Percentiles rank a stretch among this genome's conserved stretches.
Evolutionary conservation across 2,329 filamentous ascomycete genomes (phyloP).

Genomic region (Trichophaea hybrida): DNA sequence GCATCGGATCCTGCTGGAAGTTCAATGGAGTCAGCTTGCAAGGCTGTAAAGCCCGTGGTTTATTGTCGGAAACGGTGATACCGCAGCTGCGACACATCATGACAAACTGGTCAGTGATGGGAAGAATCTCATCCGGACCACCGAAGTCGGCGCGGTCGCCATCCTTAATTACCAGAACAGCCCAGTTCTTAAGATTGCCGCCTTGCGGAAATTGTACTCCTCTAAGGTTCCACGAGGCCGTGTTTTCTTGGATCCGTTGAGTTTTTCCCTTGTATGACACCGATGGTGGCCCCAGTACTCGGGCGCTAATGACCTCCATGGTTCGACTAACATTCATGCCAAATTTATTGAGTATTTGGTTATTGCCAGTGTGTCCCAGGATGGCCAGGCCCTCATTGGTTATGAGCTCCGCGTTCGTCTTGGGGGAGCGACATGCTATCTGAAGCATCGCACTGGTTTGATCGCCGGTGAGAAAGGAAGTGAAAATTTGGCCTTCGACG

Average conservation of each 20-base stretch:
- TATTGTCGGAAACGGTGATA: not conserved
- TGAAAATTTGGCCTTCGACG: constrained; percentile 48
- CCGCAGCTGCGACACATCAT: constrained; percentile 6
- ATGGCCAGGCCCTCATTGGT: constrained; percentile 41
- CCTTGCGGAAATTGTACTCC: constrained; percentile 41
- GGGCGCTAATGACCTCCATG: constrained; percentile 56
- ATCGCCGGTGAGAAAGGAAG: constrained; percentile 42
- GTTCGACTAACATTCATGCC: constrained; percentile 45
- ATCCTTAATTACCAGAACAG: constrained; percentile 34
- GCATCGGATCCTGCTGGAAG: constrained; percentile 9
- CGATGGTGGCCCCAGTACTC: constrained; percentile 47
- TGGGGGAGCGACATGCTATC: constrained; percentile 54
- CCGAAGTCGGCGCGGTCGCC: constrained; percentile 5
- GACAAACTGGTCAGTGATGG: constrained; percentile 5
- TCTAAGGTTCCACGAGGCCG: constrained; percentile 58
- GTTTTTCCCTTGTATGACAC: constrained; percentile 42
- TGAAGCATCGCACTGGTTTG: constrained; percentile 56
- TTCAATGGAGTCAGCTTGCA: not conserved
- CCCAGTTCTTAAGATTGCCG: constrained; percentile 40
- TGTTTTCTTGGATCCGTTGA: constrained; percentile 29
- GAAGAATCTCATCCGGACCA: not conserved
- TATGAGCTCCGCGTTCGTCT: constrained; percentile 52
- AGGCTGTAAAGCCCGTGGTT: not conserved
- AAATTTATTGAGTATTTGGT: constrained; percentile 37
- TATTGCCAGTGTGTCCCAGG: constrained; percentile 42